phyloP scores from a whole-genome alignment of 306 rosid genomes.

The Senna siamea region DNA sequence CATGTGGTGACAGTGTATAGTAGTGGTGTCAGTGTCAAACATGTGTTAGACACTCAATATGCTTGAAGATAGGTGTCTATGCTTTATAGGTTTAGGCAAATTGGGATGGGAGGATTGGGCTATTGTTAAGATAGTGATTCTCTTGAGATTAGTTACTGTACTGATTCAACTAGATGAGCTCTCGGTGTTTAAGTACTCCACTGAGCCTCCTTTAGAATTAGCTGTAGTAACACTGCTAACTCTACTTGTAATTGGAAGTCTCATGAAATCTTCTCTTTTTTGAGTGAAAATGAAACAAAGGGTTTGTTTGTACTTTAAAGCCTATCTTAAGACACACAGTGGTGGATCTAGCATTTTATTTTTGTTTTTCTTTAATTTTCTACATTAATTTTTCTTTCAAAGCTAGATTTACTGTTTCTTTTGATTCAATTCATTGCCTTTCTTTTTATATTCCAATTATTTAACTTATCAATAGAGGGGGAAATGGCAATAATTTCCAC shows the following conservation, averaged over 20 bases:
- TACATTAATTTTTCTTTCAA: neutral
- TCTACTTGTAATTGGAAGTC: conserved; percentile 13
- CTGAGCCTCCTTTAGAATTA: conserved; percentile 15
- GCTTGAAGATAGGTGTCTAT: too few relatives aligned
- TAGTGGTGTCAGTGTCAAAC: too few relatives aligned
- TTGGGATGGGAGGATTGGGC: conserved; percentile 20
- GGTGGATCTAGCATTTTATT: too few relatives aligned
- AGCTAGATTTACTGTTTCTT: conserved; percentile 5
- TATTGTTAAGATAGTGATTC: conserved; percentile 12
- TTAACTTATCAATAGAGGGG: neutral
- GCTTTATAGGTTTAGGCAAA: conserved; percentile 2
- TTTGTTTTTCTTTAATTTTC: neutral
- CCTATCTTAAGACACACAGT: neutral
- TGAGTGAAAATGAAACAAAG: neutral
- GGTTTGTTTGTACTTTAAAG: neutral
- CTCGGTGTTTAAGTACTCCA: neutral
- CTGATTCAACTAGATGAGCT: conserved; percentile 23
- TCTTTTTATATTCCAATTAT: conserved; percentile 5
- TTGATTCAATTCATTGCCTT: neutral
- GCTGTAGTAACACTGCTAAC: too few relatives aligned
- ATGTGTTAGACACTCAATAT: too few relatives aligned
- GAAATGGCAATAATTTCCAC: conserved; percentile 16
- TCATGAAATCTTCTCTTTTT: neutral
- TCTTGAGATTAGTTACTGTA: conserved; percentile 28
- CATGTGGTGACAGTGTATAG: too few relatives aligned